Percentiles rank a stretch among this genome's conserved stretches.
phyloP scores from a whole-genome alignment of 1,284 basidiomycete genomes.

The Gymnopus androsaceus region DNA sequence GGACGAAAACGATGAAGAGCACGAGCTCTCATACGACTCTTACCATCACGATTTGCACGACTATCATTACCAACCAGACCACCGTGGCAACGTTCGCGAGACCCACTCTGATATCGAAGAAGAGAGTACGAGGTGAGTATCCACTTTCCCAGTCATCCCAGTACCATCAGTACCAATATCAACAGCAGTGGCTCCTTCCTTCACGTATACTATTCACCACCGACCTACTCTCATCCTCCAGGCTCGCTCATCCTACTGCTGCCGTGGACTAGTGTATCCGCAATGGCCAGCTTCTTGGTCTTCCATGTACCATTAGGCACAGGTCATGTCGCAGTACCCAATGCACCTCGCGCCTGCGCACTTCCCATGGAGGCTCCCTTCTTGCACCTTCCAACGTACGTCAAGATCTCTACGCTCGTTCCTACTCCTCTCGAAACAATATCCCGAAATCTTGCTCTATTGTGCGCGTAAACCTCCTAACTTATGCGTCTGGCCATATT shows the following conservation, averaged over 20 bases:
- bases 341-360: neutral
- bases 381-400: conserved; percentile 1
- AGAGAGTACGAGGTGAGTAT: conserved; percentile 18
- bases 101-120: conserved; percentile 13
- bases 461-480: conserved; percentile 42
- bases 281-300: conserved; percentile 2
- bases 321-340: neutral
- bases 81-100: neutral
- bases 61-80: conserved; percentile 19
- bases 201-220: conserved; percentile 43
- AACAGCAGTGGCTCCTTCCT: conserved; percentile 20
- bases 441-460: conserved; percentile 47
- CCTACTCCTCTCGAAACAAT: conserved; percentile 31
- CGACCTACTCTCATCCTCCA: conserved; percentile 23
- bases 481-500: conserved; percentile 61
- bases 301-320: neutral
- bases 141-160: conserved; percentile 22
- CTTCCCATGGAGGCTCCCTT: conserved; percentile 3
- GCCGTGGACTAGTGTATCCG: conserved; percentile 22
- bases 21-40: conserved; percentile 36
- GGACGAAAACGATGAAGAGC: conserved; percentile 65
- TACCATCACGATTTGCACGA: conserved; percentile 33
- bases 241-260: conserved; percentile 15
- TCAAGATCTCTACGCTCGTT: neutral
- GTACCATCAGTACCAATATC: conserved; percentile 22